Conservation (phyloP, 805 yeast genomes). For the Saccharomyces kudriavzevii region DNA sequence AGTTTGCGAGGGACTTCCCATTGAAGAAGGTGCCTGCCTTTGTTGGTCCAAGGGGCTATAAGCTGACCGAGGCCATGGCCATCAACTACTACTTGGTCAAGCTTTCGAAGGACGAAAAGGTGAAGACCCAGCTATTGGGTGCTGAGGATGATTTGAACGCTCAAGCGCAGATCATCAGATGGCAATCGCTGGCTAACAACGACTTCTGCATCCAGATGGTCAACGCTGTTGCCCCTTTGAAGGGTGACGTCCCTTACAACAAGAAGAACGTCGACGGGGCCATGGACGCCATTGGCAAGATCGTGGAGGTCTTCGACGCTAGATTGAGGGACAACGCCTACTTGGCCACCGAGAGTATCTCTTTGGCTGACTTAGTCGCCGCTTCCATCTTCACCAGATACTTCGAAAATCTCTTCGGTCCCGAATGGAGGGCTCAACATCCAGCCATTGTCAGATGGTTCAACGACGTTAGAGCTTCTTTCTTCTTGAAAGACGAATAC, state of each 20-base stretch:
- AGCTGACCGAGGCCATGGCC: slow-evolving; percentile 63
- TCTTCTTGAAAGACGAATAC: slow-evolving; percentile 40
- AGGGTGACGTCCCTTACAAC: slow-evolving; percentile 68
- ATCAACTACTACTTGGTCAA: slow-evolving; percentile 43
- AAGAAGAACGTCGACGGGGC: slow-evolving; percentile 53
- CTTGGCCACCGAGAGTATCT: slow-evolving; percentile 59
- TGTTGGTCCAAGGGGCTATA: slow-evolving; percentile 62
- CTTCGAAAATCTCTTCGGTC: slow-evolving; percentile 52
- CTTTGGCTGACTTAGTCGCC: slow-evolving; percentile 58
- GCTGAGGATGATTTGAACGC: slow-evolving; percentile 22
- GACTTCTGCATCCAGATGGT: slow-evolving; percentile 49
- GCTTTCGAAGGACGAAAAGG: slow-evolving; percentile 31
- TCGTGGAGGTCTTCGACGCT: slow-evolving; percentile 42
- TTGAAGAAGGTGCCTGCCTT: slow-evolving; percentile 60
- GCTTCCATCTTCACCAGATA: slow-evolving; percentile 46
- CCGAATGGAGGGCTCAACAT: slow-evolving; percentile 52
- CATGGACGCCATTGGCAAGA: slow-evolving; percentile 32
- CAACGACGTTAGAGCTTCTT: slow-evolving; percentile 42
- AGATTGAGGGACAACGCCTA: slow-evolving; percentile 55
- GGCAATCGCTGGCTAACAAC: slow-evolving; percentile 69
- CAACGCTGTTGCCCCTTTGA: slow-evolving; percentile 48
- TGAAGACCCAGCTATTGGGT: slow-evolving; percentile 49
- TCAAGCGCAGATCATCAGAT: slow-evolving; percentile 45
- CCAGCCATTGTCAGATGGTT: slow-evolving; percentile 69
- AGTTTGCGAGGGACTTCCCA: slow-evolving; percentile 50